These are phyloP conservation scores for Talaromyces atroroseus DNA, from an alignment of 2,329 filamentous ascomycete species.

Conservation along the genomic window DNA sequence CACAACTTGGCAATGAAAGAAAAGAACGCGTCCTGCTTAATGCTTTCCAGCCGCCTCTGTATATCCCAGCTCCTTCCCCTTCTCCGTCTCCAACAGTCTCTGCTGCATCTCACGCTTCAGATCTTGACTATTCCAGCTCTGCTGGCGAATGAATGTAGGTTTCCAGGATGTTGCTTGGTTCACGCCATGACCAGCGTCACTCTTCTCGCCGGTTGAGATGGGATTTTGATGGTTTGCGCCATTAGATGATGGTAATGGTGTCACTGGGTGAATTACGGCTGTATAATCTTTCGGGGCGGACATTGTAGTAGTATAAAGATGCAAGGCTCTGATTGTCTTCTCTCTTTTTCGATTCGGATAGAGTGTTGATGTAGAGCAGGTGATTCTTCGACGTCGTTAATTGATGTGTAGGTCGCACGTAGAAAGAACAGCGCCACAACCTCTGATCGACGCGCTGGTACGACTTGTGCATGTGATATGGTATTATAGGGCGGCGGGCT, in stretches of 20 bases:
- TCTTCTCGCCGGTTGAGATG: background rate
- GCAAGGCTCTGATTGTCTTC: background rate
- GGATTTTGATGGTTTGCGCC: background rate
- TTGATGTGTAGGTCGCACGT: background rate
- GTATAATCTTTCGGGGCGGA: background rate
- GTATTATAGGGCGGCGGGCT: background rate
- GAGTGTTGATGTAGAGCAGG: background rate
- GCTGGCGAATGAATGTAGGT: constrained; percentile 25
- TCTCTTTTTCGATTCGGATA: background rate
- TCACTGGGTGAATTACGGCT: background rate
- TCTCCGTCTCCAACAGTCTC: constrained; percentile 25
- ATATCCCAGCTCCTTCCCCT: constrained; percentile 52
- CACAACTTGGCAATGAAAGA: no score
- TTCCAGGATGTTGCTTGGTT: constrained; percentile 23
- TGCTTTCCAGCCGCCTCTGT: constrained; percentile 42
- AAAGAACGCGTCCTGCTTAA: background rate
- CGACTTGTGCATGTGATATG: background rate
- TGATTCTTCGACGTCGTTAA: background rate
- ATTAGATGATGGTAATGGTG: background rate
- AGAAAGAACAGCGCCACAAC: background rate
- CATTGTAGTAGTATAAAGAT: background rate
- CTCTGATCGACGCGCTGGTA: background rate
- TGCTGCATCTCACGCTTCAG: constrained; percentile 53
- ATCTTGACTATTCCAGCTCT: constrained; percentile 44
- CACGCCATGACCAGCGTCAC: background rate